phyloP scores from a whole-genome alignment of 1,284 basidiomycete genomes.

The Rugosomyces carneus region DNA sequence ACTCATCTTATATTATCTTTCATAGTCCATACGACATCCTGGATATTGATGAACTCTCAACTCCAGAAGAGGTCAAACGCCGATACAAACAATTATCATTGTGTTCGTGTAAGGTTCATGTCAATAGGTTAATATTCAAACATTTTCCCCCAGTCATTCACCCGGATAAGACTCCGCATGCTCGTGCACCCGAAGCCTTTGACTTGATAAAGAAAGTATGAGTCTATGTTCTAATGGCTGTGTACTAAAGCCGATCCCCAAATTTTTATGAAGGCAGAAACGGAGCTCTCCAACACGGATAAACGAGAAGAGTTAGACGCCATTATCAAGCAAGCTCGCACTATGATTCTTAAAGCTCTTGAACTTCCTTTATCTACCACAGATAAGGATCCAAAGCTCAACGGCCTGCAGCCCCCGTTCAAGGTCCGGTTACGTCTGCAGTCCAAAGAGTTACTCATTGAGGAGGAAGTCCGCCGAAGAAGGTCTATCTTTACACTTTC shows the following conservation, averaged over 20 bases:
- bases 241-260: background rate
- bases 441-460: constrained; percentile 74
- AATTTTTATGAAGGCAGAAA: constrained; percentile 54
- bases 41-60: constrained; percentile 57
- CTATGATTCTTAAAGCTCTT: constrained; percentile 51
- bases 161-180: constrained; percentile 78
- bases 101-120: constrained; percentile 41
- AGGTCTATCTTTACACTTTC: constrained; percentile 43
- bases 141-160: constrained; percentile 61
- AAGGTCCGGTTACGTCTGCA: constrained; percentile 56
- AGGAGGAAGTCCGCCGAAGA: constrained; percentile 73
- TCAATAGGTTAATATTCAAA: background rate
- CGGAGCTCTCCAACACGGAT: constrained; percentile 65
- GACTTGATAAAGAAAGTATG: constrained; percentile 77
- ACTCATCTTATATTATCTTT: background rate
- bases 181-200: constrained; percentile 76
- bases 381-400: constrained; percentile 52
- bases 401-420: constrained; percentile 51
- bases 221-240: background rate
- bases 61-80: constrained; percentile 71
- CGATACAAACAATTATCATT: constrained; percentile 77
- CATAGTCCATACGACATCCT: constrained; percentile 73
- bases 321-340: constrained; percentile 65
- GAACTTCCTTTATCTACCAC: constrained; percentile 51
- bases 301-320: constrained; percentile 77